phyloP scores from a whole-genome alignment of 768 basidiomycete species.

The Hygrocybe punicea region DNA sequence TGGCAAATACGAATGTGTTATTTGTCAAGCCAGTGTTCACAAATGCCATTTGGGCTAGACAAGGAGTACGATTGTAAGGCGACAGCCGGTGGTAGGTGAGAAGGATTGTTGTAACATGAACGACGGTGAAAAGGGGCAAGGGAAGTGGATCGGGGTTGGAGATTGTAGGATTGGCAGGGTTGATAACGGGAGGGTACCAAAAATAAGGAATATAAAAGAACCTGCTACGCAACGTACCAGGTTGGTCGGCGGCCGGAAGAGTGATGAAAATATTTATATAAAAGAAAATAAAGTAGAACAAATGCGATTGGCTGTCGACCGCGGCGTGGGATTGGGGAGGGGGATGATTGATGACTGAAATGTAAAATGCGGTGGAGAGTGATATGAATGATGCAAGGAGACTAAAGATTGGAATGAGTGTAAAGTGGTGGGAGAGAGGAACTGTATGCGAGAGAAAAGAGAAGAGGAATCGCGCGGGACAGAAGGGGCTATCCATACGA shows the following conservation, averaged over 20 bases:
- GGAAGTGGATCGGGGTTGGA: background rate
- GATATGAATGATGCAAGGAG: slow-evolving; percentile 11
- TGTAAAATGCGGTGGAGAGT: slow-evolving; percentile 32
- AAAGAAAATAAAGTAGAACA: slow-evolving; percentile 42
- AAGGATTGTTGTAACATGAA: slow-evolving; percentile 17
- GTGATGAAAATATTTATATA: slow-evolving; percentile 37
- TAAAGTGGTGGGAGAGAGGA: slow-evolving; percentile 35
- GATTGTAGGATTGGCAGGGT: background rate
- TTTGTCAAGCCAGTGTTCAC: slow-evolving; percentile 2
- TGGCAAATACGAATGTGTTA: background rate
- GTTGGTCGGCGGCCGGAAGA: slow-evolving; percentile 19
- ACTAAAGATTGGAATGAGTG: slow-evolving; percentile 34
- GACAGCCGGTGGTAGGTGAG: slow-evolving; percentile 20
- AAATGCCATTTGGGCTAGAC: slow-evolving; percentile 1
- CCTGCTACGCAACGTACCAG: slow-evolving; percentile 10
- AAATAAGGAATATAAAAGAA: background rate
- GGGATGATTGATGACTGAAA: slow-evolving; percentile 55
- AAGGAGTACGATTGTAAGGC: slow-evolving; percentile 12
- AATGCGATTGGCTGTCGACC: slow-evolving; percentile 56
- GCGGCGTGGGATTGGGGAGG: slow-evolving; percentile 47
- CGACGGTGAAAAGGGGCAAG: background rate
- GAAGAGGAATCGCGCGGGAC: slow-evolving; percentile 24
- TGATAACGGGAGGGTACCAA: background rate
- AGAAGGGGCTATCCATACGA: slow-evolving; percentile 19
- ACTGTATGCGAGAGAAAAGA: slow-evolving; percentile 43